Conservation (phyloP, 1,139 yeast genomes). For the Yamadazyma mexicana region DNA sequence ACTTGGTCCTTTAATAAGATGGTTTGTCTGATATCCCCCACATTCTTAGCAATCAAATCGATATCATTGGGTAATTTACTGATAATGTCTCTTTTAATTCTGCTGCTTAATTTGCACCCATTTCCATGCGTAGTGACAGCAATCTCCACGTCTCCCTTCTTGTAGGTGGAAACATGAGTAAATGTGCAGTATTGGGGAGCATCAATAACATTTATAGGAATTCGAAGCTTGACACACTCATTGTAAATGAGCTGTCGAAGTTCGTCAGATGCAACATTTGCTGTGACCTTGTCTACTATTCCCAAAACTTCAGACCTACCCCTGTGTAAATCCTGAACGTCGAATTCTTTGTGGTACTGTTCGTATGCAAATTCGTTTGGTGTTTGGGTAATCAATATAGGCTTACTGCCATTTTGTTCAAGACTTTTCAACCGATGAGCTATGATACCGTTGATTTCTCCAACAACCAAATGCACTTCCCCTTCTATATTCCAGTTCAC, state of each 20-base stretch:
- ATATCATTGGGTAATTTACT: conserved; percentile 67
- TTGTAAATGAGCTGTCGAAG: conserved; percentile 42
- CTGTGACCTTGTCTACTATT: conserved; percentile 76
- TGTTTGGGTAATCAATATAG: conserved; percentile 44
- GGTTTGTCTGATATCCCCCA: conserved; percentile 62
- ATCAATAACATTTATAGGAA: conserved; percentile 82
- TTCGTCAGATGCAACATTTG: conserved; percentile 40
- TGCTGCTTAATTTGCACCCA: conserved; percentile 83
- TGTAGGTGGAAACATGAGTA: conserved; percentile 69
- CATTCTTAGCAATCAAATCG: conserved; percentile 63
- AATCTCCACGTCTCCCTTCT: conserved; percentile 73
- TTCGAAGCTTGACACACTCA: conserved; percentile 59
- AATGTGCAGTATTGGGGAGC: conserved; percentile 73
- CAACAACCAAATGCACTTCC: conserved; percentile 64
- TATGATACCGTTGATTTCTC: conserved; percentile 50
- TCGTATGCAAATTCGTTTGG: conserved; percentile 23
- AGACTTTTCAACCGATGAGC: conserved; percentile 51
- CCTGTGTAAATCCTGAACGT: conserved; percentile 36
- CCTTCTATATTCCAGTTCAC: conserved; percentile 39
- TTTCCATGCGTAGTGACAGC: conserved; percentile 88
- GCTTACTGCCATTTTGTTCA: conserved; percentile 56
- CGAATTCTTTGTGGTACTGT: conserved; percentile 36
- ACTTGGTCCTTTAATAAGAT: conserved; percentile 56
- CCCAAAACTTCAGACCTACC: conserved; percentile 67
- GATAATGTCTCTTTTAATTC: conserved; percentile 75